These are phyloP conservation scores for Pinus tabuliformis DNA, from an alignment of 75 land plant genomes.

Conservation along the genomic window DNA sequence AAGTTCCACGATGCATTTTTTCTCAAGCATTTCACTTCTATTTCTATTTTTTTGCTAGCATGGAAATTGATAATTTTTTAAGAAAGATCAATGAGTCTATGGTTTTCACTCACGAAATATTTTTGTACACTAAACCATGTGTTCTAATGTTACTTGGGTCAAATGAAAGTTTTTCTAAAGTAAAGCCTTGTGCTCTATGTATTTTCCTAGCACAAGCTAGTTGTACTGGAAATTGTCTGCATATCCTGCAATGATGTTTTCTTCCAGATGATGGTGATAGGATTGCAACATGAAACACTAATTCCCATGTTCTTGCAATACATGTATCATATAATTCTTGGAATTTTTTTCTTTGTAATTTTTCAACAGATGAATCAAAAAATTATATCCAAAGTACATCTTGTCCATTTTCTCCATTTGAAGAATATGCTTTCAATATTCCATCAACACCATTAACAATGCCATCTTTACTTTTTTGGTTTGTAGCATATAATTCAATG, in stretches of 20 bases:
- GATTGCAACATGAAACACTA: background rate
- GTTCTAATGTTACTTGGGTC: background rate
- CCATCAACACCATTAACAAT: too few relatives aligned
- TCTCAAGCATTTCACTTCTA: too few relatives aligned
- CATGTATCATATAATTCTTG: too few relatives aligned
- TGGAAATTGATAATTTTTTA: too few relatives aligned
- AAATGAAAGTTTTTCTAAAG: background rate
- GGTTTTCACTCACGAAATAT: background rate
- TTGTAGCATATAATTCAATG: too few relatives aligned
- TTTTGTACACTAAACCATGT: background rate
- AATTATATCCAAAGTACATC: too few relatives aligned
- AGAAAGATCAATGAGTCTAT: background rate
- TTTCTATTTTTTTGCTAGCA: too few relatives aligned
- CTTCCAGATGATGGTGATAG: rapidly evolving
- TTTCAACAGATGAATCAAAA: background rate
- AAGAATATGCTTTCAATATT: too few relatives aligned
- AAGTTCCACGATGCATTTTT: too few relatives aligned
- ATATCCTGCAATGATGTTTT: rapidly evolving
- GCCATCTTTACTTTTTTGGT: too few relatives aligned
- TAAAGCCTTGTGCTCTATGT: background rate
- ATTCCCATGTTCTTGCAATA: rapidly evolving
- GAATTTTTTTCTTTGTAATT: rapidly evolving
- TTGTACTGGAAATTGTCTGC: background rate
- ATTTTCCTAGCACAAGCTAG: background rate
- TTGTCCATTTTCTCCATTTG: too few relatives aligned